phyloP scores from a whole-genome alignment of 2,329 filamentous ascomycete species.

The Lasiodiplodia sp. region DNA sequence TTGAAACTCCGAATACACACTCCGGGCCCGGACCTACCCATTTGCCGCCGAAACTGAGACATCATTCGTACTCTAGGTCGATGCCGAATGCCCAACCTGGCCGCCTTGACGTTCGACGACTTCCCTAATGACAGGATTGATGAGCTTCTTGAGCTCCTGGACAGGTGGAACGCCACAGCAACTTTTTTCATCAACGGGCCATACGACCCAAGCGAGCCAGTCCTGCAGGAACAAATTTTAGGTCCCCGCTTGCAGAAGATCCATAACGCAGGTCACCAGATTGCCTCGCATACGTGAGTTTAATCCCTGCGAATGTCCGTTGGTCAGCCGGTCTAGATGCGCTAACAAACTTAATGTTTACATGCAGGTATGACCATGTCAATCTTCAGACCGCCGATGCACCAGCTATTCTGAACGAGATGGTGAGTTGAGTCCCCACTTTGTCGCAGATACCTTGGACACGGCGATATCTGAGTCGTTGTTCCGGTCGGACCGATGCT shows the following conservation, averaged over 20 bases:
- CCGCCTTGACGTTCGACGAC: conserved; percentile 12
- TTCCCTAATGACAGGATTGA: conserved; percentile 1
- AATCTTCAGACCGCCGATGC: background rate
- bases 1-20: background rate
- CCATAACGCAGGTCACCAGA: conserved; percentile 2
- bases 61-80: background rate
- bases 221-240: background rate
- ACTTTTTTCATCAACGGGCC: conserved; percentile 14
- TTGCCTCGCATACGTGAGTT: conserved; percentile 15
- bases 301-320: background rate
- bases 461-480: background rate
- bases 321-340: background rate
- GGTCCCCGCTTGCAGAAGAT: conserved; percentile 3
- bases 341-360: background rate
- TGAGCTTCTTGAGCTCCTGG: background rate
- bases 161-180: conserved; percentile 2
- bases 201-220: background rate
- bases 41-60: background rate
- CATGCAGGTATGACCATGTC: conserved; percentile 5
- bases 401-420: background rate
- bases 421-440: background rate
- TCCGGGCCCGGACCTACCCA: background rate
- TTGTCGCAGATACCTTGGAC: background rate
- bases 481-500: background rate
- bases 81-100: conserved; percentile 2